Percentiles rank a stretch among this genome's conserved stretches.
phyloP scores from a whole-genome alignment of 2,329 filamentous ascomycete species.

The Tolypocladium pustulatum region DNA sequence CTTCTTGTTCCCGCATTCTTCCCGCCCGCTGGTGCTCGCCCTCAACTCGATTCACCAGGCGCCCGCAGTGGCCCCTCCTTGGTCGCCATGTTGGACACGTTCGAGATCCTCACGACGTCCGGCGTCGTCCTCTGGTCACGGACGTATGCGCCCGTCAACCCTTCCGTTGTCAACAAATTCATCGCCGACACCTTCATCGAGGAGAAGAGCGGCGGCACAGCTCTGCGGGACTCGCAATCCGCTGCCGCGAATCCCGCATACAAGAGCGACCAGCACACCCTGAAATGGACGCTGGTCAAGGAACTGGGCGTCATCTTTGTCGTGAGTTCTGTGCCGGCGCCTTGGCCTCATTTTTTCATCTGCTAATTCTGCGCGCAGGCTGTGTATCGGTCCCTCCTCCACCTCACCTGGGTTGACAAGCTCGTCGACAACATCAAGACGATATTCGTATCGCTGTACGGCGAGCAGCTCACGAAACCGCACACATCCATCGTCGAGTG shows the following conservation, averaged over 20 bases:
- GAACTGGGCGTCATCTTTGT: constrained; percentile 94
- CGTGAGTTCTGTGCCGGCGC: constrained; percentile 31
- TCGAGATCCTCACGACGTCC: constrained; percentile 92
- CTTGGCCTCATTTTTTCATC: neutral
- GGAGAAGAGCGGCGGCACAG: constrained; percentile 61
- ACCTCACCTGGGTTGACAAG: constrained; percentile 94
- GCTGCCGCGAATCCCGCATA: constrained; percentile 62
- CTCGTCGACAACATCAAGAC: constrained; percentile 90
- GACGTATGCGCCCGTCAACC: constrained; percentile 68
- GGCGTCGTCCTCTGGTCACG: constrained; percentile 96
- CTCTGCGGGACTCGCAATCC: constrained; percentile 48
- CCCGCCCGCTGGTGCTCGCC: neutral
- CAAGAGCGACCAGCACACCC: constrained; percentile 82
- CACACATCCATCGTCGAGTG: constrained; percentile 73
- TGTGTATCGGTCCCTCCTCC: constrained; percentile 90
- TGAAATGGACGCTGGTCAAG: constrained; percentile 90
- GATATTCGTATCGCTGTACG: constrained; percentile 84
- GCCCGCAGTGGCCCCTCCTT: neutral
- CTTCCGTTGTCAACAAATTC: constrained; percentile 82
- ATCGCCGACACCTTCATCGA: constrained; percentile 98
- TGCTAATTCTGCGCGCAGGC: constrained; percentile 44
- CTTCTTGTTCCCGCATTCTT: neutral
- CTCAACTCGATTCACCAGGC: neutral
- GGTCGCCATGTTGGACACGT: constrained; percentile 75
- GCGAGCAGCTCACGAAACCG: constrained; percentile 72